Evolutionary conservation across 1,284 basidiomycete species (phyloP), one percentile per base, ranked within the genome.

Genomic region (Chondrostereum purpureum): DNA sequence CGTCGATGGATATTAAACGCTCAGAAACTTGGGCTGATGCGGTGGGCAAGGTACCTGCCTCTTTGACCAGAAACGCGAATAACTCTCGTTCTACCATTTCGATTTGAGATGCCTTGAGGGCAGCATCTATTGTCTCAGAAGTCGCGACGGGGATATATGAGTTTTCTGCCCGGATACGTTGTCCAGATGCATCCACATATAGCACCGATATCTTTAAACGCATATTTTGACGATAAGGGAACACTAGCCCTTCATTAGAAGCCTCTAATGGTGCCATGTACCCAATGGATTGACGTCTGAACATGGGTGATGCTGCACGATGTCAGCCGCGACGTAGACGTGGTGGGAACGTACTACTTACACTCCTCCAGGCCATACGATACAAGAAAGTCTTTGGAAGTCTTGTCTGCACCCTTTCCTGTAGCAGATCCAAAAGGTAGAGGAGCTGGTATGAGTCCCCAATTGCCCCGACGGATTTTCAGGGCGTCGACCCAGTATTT

Each of bases 361-460:
- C 88, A 84, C 67, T 86, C 81, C 63, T 89, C 87, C 4, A 90
- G 62, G 8, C 85, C 84, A 53, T 80, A 89, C 1, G 83, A 81
- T 44, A 90, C 70, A 31, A 86, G 62, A 55, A 90, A 88, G 55
- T 90, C 88, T 52, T 80, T 87, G 0, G 83, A 77, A 1, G 87
- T 82, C 61, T 76, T 81, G 56, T 89, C 86, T 11, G 81, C 75
- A 22, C 83, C 81, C 60, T 84, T 85, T 8, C 83, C 85, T 0
- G 69, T 78, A 0, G 78, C 66, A 19, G 80, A 73, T 31, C 83
- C 84, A 39, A 68, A 65, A 4, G 85, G 86, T 34, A 88, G 68
- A 27, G 86, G 85, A 2, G 87, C 83, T 22, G 87, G 83, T 36
- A 83, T 72, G 20, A 90, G 63, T 8, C 80, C 74, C 88, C 87